phyloP scores from a whole-genome alignment of 2,329 filamentous ascomycete species.

The Mycosphaerella sp. region DNA sequence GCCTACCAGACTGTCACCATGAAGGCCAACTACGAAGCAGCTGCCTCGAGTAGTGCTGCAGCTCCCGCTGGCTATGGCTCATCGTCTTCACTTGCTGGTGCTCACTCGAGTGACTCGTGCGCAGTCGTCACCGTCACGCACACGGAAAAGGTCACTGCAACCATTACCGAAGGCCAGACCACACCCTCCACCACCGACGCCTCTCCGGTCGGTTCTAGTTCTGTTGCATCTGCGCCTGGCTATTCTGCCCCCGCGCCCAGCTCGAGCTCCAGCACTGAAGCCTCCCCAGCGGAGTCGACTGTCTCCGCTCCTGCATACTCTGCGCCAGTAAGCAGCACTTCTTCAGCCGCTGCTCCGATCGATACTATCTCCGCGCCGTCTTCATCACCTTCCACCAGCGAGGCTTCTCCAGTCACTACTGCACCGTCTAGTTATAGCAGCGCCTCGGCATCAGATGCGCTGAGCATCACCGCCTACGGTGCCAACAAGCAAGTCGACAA shows the following conservation, averaged over 20 bases:
- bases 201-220: constrained; percentile 14
- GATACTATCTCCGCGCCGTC: constrained; percentile 5
- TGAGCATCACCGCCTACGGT: constrained; percentile 4
- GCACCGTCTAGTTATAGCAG: background rate
- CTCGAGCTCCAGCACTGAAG: constrained; percentile 9
- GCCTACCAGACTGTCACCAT: constrained; percentile 19
- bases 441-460: background rate
- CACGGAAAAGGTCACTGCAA: constrained; percentile 37
- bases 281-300: constrained; percentile 11
- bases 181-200: constrained; percentile 16
- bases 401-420: constrained; percentile 8
- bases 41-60: constrained; percentile 5
- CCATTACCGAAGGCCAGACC: constrained; percentile 16
- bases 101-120: constrained; percentile 14
- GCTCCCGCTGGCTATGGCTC: constrained; percentile 11
- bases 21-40: background rate
- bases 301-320: constrained; percentile 14
- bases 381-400: constrained; percentile 6
- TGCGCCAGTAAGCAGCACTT: constrained; percentile 6
- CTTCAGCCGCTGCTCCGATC: constrained; percentile 6
- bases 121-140: constrained; percentile 38
- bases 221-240: constrained; percentile 16
- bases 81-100: background rate
- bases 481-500: background rate
- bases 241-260: constrained; percentile 14